These are phyloP conservation scores for Penicillium flavigenum DNA, from an alignment of 495 filamentous ascomycete species.

Conservation along the genomic window DNA sequence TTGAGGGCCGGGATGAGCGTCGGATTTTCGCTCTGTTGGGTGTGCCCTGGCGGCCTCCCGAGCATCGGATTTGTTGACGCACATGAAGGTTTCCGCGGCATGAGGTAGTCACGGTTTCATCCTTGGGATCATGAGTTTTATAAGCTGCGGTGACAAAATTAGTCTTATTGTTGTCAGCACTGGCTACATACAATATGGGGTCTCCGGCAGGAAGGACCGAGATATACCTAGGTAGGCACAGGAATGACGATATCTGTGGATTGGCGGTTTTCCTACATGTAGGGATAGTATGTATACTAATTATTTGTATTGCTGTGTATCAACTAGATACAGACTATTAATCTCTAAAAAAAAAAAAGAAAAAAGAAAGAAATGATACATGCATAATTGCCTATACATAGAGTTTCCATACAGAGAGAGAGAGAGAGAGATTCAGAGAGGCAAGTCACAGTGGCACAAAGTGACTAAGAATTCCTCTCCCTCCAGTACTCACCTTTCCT, in stretches of 20 bases:
- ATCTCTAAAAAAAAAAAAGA: neutral
- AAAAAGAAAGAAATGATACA: conserved; percentile 1
- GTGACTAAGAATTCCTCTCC: conserved; percentile 16
- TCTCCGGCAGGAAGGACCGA: neutral
- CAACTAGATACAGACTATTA: neutral
- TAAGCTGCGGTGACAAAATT: neutral
- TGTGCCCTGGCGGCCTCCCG: conserved; percentile 82
- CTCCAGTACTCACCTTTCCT: conserved; percentile 5
- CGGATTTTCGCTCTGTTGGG: conserved; percentile 83
- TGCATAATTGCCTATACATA: conserved; percentile 2
- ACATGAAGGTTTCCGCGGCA: neutral
- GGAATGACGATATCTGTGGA: neutral
- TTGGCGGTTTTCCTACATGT: neutral
- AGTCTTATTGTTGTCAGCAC: neutral
- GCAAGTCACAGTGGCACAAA: conserved; percentile 16
- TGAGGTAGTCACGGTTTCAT: neutral
- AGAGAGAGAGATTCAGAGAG: conserved; percentile 1
- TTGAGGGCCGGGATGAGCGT: conserved; percentile 77
- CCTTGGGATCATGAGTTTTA: neutral
- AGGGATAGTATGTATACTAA: neutral
- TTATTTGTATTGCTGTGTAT: neutral
- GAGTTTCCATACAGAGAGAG: conserved; percentile 5
- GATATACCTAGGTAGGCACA: neutral
- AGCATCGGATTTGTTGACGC: conserved; percentile 71
- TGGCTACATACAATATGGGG: neutral